Evolutionary conservation across 768 basidiomycete genomes (phyloP).

Genomic region (Lactarius trivialis): DNA sequence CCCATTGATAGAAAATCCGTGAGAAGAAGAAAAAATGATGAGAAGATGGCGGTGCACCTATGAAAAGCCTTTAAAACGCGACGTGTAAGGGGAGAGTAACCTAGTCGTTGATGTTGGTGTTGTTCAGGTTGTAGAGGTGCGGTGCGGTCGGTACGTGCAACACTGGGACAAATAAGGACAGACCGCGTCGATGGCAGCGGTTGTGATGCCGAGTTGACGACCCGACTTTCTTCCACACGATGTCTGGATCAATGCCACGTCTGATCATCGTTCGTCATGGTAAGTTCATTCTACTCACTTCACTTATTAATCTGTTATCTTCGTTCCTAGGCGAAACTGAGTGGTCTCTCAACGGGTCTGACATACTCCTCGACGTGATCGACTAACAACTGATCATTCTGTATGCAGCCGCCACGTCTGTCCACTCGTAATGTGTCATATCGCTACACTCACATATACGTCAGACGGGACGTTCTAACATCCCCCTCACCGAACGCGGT

Average conservation of each 20-base stretch:
- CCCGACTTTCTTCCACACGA: neutral
- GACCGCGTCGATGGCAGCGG: neutral
- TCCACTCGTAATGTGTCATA: slow-evolving; percentile 4
- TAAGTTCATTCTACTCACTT: slow-evolving; percentile 16
- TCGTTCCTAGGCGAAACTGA: slow-evolving; percentile 72
- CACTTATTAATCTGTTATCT: neutral
- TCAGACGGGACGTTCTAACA: slow-evolving; percentile 84
- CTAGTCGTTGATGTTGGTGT: neutral
- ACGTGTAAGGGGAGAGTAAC: neutral
- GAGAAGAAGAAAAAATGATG: neutral
- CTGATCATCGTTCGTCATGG: slow-evolving; percentile 52
- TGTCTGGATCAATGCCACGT: slow-evolving; percentile 37
- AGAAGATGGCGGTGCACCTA: neutral
- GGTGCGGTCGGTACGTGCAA: slow-evolving; percentile 9
- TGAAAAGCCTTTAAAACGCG: neutral
- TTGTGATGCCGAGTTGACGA: neutral
- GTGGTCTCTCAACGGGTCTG: slow-evolving; percentile 83
- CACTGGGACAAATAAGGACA: slow-evolving; percentile 22
- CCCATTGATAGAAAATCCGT: neutral
- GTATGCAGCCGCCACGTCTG: slow-evolving; percentile 54
- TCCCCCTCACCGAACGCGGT: slow-evolving; percentile 76
- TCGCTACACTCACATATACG: slow-evolving; percentile 9
- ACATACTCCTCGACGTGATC: slow-evolving; percentile 1
- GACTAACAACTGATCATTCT: neutral
- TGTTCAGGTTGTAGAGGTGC: neutral